Evolutionary conservation across 2,329 filamentous ascomycete species (phyloP).

Genomic region (Colletotrichum sp.): DNA sequence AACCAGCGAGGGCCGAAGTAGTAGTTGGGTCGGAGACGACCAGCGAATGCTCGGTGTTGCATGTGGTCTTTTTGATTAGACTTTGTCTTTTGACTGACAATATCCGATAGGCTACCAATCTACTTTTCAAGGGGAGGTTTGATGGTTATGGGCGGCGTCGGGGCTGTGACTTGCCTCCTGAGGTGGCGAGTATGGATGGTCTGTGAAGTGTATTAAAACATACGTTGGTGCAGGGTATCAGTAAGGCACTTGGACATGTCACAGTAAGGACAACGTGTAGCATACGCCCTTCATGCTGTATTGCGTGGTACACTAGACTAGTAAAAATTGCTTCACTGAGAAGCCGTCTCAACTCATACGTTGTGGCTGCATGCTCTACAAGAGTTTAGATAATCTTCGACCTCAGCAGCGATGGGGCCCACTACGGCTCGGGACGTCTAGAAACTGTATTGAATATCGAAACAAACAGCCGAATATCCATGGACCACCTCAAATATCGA

Average conservation of each 20-base stretch:
- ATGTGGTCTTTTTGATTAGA: neutral
- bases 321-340: neutral
- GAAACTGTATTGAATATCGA: no score
- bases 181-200: neutral
- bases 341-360: neutral
- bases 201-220: neutral
- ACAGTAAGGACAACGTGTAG: neutral
- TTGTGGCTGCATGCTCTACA: neutral
- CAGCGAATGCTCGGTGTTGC: slow-evolving; percentile 4
- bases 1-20: slow-evolving; percentile 4
- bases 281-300: neutral
- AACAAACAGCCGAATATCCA: no score
- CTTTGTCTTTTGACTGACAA: neutral
- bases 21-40: slow-evolving; percentile 16
- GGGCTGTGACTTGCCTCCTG: neutral
- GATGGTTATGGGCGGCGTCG: neutral
- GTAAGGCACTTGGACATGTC: neutral
- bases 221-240: neutral
- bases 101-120: neutral
- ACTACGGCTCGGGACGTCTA: no score
- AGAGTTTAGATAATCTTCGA: no score
- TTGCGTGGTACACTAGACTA: neutral
- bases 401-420: no score
- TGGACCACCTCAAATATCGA: no score
- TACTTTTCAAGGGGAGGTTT: neutral